Conservation (phyloP, 345 rosid species). For the Melastoma malabathricum region DNA sequence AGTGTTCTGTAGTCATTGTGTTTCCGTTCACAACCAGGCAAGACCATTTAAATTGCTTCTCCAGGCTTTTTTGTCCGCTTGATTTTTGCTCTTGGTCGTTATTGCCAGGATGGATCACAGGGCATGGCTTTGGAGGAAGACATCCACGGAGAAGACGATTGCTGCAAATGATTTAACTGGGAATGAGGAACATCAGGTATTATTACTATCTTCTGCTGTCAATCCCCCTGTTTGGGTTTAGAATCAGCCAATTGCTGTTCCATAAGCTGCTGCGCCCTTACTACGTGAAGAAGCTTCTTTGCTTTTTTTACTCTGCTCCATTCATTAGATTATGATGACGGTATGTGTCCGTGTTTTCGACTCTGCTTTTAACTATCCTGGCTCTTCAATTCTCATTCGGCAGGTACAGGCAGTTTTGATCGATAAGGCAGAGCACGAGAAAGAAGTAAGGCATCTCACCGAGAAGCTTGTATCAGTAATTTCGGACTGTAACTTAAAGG, state of each 20-base stretch:
- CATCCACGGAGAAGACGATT: conserved; percentile 42
- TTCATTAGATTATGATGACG: neutral
- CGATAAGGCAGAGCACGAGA: conserved; percentile 50
- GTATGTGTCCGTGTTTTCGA: neutral
- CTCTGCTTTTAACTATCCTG: neutral
- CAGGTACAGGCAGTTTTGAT: conserved; percentile 29
- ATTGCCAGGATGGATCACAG: conserved; percentile 49
- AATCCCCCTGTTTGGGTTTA: neutral
- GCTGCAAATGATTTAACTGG: conserved; percentile 22
- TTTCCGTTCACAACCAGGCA: too few species aligned
- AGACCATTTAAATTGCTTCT: too few species aligned
- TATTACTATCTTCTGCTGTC: conserved; percentile 12
- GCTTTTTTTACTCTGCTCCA: neutral
- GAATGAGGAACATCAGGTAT: conserved; percentile 45
- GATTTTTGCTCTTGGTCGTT: too few species aligned
- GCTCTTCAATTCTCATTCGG: neutral
- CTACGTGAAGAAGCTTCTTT: too few species aligned
- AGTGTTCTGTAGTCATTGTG: too few species aligned
- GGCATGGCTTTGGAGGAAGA: conserved; percentile 84
- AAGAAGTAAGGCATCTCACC: conserved; percentile 24
- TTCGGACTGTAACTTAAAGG: conserved; percentile 37
- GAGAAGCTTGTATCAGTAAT: conserved; percentile 46
- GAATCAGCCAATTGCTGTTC: neutral
- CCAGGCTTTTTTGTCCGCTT: too few species aligned
- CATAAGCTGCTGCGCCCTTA: neutral